phyloP scores from a whole-genome alignment of 352 stramenopile genomes.

The Pythium dissotocum region DNA sequence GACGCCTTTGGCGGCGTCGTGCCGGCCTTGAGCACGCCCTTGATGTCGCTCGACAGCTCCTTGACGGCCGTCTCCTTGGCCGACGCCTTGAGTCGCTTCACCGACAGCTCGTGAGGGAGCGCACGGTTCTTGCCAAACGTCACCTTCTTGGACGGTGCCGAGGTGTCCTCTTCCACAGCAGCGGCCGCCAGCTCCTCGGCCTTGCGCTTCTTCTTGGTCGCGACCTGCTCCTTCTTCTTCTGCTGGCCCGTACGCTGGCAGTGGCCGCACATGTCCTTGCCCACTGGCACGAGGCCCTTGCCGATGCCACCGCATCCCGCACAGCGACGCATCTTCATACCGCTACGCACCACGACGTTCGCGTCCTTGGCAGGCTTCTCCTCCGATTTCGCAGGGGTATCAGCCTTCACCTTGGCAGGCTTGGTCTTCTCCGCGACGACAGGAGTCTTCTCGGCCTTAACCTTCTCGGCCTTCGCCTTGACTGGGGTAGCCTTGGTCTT shows the following conservation, averaged over 20 bases:
- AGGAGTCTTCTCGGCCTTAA: slow-evolving; percentile 31
- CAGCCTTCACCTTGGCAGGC: slow-evolving; percentile 40
- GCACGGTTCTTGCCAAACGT: slow-evolving; percentile 88
- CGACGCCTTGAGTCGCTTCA: slow-evolving; percentile 83
- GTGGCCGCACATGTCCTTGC: slow-evolving; percentile 70
- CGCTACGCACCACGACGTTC: slow-evolving; percentile 52
- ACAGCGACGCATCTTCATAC: slow-evolving; percentile 78
- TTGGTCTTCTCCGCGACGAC: slow-evolving; percentile 33
- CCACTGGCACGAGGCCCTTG: slow-evolving; percentile 64
- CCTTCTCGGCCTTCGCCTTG: slow-evolving; percentile 43
- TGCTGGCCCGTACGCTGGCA: slow-evolving; percentile 64
- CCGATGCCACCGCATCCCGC: slow-evolving; percentile 64
- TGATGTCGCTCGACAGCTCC: slow-evolving; percentile 53
- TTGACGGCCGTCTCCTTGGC: slow-evolving; percentile 58
- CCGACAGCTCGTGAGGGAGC: slow-evolving; percentile 71
- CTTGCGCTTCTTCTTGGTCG: slow-evolving; percentile 64
- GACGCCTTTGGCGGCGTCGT: slow-evolving; percentile 26
- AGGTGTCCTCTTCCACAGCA: slow-evolving; percentile 31
- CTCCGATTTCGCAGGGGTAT: slow-evolving; percentile 34
- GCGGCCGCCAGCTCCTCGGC: slow-evolving; percentile 41
- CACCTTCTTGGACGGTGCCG: slow-evolving; percentile 65
- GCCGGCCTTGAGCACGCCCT: slow-evolving; percentile 72
- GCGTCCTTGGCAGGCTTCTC: slow-evolving; percentile 19
- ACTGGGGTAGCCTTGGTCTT: slow-evolving; percentile 35
- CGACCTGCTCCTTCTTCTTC: slow-evolving; percentile 56